Percentiles rank a stretch among this genome's conserved stretches.
phyloP scores from a whole-genome alignment of 2,329 filamentous ascomycete species.

The Didymella arachidicola region DNA sequence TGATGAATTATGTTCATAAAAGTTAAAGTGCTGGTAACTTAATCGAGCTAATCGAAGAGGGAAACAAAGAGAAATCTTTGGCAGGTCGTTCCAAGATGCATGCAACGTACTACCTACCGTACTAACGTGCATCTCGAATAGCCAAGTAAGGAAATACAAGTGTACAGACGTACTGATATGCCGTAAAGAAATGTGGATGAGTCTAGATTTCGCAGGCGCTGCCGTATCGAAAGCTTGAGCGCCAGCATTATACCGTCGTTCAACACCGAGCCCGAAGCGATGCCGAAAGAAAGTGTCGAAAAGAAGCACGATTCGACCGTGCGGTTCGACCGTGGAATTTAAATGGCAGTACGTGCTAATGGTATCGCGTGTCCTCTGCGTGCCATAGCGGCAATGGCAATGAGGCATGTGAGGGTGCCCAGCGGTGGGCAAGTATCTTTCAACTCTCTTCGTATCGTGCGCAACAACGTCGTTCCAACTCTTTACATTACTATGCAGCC shows the following conservation, averaged over 20 bases:
- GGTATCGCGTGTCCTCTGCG: conserved; percentile 42
- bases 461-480: conserved; percentile 20
- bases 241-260: conserved; percentile 41
- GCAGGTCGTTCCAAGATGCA: conserved; percentile 28
- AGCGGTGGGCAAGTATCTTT: conserved; percentile 38
- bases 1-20: conserved; percentile 46
- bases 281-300: conserved; percentile 39
- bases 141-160: conserved; percentile 34
- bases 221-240: conserved; percentile 16
- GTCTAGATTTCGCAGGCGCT: conserved; percentile 41
- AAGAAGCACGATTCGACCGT: conserved; percentile 25
- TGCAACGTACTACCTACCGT: conserved; percentile 30
- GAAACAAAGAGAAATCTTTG: conserved; percentile 33
- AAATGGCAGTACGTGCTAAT: conserved; percentile 47
- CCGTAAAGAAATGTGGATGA: conserved; percentile 34
- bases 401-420: conserved; percentile 36
- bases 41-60: conserved; percentile 14
- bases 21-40: conserved; percentile 29
- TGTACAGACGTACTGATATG: conserved; percentile 41
- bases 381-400: conserved; percentile 31
- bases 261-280: conserved; percentile 41
- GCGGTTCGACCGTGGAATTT: conserved; percentile 33
- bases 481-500: conserved; percentile 84
- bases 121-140: conserved; percentile 31
- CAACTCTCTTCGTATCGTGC: conserved; percentile 26